Conservation (phyloP, 106 monocot species). For the Phalaenopsis equestris region DNA sequence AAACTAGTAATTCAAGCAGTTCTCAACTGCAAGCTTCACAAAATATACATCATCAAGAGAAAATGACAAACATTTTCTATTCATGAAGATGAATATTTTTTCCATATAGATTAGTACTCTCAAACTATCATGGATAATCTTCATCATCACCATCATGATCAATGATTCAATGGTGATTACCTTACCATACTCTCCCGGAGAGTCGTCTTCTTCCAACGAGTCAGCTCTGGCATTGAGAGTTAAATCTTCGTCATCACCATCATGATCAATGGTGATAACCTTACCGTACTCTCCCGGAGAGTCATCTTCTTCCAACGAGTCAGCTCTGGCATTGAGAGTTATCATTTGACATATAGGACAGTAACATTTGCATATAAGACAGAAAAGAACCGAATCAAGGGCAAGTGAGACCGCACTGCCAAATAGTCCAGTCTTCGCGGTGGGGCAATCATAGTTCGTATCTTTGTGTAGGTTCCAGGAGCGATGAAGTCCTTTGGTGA, state of each 20-base stretch:
- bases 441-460: constrained; percentile 28
- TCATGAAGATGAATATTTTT: too few species aligned
- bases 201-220: constrained; percentile 26
- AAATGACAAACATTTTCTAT: too few species aligned
- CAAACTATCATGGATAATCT: too few species aligned
- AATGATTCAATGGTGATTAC: too few species aligned
- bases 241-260: neutral
- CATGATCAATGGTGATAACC: too few species aligned
- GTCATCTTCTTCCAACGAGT: constrained; percentile 34
- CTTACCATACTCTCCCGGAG: neutral
- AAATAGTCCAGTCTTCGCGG: constrained; percentile 74
- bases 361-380: constrained; percentile 40
- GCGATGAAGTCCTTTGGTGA: constrained; percentile 42
- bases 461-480: constrained; percentile 41
- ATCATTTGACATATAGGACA: too few species aligned
- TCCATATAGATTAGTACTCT: too few species aligned
- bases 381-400: constrained; percentile 67
- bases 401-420: constrained; percentile 64
- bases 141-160: too few species aligned
- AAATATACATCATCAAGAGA: too few species aligned
- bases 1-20: too few species aligned
- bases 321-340: constrained; percentile 50
- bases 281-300: neutral
- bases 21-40: too few species aligned
- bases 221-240: constrained; percentile 58